These are phyloP conservation scores for Kandelia obovata DNA, from an alignment of 345 rosid genomes.

Conservation along the genomic window DNA sequence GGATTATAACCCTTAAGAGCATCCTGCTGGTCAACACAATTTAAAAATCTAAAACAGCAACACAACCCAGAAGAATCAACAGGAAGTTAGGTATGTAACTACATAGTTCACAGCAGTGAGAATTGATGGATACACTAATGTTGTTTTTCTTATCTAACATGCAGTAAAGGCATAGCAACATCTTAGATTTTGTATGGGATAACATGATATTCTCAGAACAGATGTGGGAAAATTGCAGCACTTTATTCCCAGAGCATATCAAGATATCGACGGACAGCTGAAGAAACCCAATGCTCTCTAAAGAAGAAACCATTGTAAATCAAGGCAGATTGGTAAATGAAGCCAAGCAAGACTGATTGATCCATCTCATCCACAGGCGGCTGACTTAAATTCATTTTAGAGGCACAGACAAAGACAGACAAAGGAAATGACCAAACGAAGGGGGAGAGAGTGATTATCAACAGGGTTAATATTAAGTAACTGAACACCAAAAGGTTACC, in stretches of 20 bases:
- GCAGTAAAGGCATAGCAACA: not conserved
- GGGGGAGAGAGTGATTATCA: not conserved
- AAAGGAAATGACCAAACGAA: not conserved
- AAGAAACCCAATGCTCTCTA: not conserved
- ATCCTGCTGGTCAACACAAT: slow-evolving; percentile 32
- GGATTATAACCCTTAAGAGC: slow-evolving; percentile 37
- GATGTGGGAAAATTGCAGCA: not conserved
- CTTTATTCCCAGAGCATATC: not conserved
- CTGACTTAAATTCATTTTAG: no score
- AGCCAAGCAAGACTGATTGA: not conserved
- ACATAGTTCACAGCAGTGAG: not conserved
- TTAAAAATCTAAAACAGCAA: not conserved
- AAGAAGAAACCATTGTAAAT: not conserved
- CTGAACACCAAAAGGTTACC: slow-evolving; percentile 34
- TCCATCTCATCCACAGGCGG: no score
- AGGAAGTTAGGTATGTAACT: not conserved
- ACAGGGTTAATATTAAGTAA: not conserved
- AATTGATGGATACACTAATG: not conserved
- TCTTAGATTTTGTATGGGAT: no score
- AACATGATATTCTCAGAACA: no score
- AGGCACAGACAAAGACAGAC: not conserved
- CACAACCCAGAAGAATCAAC: not conserved
- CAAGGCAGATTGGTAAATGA: not conserved
- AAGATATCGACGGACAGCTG: not conserved
- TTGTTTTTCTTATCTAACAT: not conserved